These are phyloP conservation scores for Colletotrichum eremochloae DNA, from an alignment of 2,329 filamentous ascomycete genomes.

Conservation along the genomic window DNA sequence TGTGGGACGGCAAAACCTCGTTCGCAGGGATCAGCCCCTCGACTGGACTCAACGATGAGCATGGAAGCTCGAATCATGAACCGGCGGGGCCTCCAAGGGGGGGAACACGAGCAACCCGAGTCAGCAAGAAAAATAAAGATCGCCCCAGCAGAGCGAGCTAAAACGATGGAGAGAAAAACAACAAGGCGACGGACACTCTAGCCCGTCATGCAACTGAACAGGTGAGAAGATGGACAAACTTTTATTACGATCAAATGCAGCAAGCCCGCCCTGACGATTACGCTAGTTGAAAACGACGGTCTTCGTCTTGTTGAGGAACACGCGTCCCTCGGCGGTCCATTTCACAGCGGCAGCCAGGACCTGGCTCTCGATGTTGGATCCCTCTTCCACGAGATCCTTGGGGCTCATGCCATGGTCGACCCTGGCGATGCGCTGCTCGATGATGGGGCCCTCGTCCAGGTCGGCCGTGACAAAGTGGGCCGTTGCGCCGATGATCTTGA, in stretches of 20 bases:
- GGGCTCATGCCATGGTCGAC: conserved; percentile 83
- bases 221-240: conserved; percentile 1
- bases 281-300: conserved; percentile 78
- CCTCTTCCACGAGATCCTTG: conserved; percentile 82
- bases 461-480: conserved; percentile 90
- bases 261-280: conserved; percentile 3
- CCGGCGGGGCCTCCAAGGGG: neutral
- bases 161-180: neutral
- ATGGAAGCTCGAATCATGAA: neutral
- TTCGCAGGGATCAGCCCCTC: neutral
- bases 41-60: neutral
- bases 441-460: conserved; percentile 88
- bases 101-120: neutral
- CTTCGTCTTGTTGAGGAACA: conserved; percentile 84
- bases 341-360: conserved; percentile 85
- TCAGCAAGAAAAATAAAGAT: neutral
- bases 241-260: conserved; percentile 15
- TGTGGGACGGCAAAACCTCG: no score
- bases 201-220: neutral
- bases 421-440: conserved; percentile 84
- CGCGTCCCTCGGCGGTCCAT: conserved; percentile 83
- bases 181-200: neutral
- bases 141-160: neutral
- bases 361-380: conserved; percentile 87
- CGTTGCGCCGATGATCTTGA: conserved; percentile 90